Evolutionary conservation across 441 rosid species (phyloP).

Genomic region (Brassica hybrid): DNA sequence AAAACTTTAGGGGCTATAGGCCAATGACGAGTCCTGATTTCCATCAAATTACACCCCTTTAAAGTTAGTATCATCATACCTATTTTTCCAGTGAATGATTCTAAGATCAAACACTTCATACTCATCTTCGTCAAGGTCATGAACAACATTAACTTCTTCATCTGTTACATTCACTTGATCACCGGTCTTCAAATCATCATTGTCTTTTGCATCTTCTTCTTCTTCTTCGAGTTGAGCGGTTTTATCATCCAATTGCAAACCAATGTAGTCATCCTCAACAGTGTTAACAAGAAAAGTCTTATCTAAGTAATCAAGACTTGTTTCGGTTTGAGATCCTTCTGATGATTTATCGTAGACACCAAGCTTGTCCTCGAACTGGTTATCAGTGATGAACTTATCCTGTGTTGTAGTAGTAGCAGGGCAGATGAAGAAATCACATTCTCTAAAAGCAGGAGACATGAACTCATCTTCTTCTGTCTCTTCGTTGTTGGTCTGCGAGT

Average conservation of each 20-base stretch:
- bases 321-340: conserved; percentile 52
- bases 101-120: conserved; percentile 82
- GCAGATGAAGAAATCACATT: conserved; percentile 58
- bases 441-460: conserved; percentile 71
- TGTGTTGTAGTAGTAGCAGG: conserved; percentile 44
- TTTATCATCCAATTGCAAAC: conserved; percentile 39
- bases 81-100: conserved; percentile 90
- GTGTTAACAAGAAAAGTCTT: conserved; percentile 54
- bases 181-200: conserved; percentile 43
- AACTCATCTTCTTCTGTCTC: conserved; percentile 67
- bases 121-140: conserved; percentile 83
- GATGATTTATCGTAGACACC: conserved; percentile 46
- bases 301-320: conserved; percentile 54
- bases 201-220: conserved; percentile 33
- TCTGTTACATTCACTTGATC: conserved; percentile 47
- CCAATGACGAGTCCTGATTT: background rate
- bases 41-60: background rate
- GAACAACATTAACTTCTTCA: conserved; percentile 48
- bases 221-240: conserved; percentile 30
- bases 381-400: conserved; percentile 70
- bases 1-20: background rate
- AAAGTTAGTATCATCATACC: conserved; percentile 47
- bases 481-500: conserved; percentile 58
- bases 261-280: conserved; percentile 40
- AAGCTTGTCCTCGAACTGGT: conserved; percentile 49